Conservation (phyloP, 176 grass and related monocot genomes). For the Luzula sylvatica region DNA sequence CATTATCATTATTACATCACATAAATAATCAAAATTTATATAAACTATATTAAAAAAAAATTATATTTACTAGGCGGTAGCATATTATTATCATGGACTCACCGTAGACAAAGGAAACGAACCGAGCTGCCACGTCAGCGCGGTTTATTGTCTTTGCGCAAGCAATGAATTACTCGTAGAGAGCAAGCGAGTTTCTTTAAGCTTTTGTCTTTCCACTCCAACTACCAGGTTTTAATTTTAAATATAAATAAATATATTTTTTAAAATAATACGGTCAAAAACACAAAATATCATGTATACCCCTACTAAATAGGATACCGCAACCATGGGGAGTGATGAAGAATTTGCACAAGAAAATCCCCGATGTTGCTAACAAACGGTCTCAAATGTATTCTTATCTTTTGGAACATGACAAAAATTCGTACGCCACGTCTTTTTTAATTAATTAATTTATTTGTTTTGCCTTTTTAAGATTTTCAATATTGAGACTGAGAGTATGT, state of each 20-base stretch:
- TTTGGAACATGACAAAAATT: conserved; percentile 64
- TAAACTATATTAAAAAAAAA: too few relatives aligned
- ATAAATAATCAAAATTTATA: too few relatives aligned
- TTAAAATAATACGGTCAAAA: background rate
- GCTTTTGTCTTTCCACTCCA: conserved; percentile 79
- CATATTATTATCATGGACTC: conserved; percentile 86
- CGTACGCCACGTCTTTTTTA: conserved; percentile 25
- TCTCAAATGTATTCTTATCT: conserved; percentile 68
- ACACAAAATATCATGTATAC: too few relatives aligned
- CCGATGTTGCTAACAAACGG: conserved; percentile 61
- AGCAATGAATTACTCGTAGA: conserved; percentile 62
- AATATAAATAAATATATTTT: background rate
- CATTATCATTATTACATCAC: background rate
- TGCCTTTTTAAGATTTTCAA: background rate
- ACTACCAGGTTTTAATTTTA: conserved; percentile 46
- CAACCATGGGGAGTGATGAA: conserved; percentile 89
- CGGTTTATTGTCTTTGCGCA: conserved; percentile 76
- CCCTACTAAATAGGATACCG: conserved; percentile 63
- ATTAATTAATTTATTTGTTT: conserved; percentile 1
- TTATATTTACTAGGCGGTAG: conserved; percentile 45
- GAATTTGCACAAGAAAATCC: conserved; percentile 88
- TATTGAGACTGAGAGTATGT: background rate
- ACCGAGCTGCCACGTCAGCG: conserved; percentile 49
- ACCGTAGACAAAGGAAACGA: conserved; percentile 67
- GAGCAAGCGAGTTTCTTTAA: conserved; percentile 79